phyloP scores from a whole-genome alignment of 495 filamentous ascomycete genomes.

The Cercophora newfieldiana region DNA sequence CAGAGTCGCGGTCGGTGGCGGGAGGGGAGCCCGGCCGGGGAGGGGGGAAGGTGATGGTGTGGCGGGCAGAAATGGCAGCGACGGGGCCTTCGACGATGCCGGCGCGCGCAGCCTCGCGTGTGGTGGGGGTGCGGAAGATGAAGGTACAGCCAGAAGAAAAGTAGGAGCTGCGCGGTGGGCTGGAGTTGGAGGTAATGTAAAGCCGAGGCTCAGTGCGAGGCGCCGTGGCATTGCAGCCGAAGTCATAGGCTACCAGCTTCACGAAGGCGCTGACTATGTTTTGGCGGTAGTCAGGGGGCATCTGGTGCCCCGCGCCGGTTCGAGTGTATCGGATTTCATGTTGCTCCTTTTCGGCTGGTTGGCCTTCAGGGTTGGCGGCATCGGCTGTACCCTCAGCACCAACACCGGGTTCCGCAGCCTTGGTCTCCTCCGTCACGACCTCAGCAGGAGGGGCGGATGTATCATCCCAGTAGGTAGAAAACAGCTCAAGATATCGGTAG shows the following conservation, averaged over 20 bases:
- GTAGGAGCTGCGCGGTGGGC: slow-evolving; percentile 44
- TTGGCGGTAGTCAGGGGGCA: slow-evolving; percentile 74
- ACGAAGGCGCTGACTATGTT: slow-evolving; percentile 70
- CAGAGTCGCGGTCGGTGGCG: slow-evolving; percentile 44
- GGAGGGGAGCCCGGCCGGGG: slow-evolving; percentile 13
- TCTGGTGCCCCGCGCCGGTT: slow-evolving; percentile 62
- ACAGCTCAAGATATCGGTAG: slow-evolving; percentile 54
- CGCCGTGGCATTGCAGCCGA: slow-evolving; percentile 68
- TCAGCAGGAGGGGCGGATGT: slow-evolving; percentile 39
- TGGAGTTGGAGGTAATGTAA: slow-evolving; percentile 54
- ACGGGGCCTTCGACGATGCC: slow-evolving; percentile 78
- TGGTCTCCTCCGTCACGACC: slow-evolving; percentile 20
- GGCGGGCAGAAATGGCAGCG: slow-evolving; percentile 59
- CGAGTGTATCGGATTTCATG: slow-evolving; percentile 41
- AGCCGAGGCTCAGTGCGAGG: slow-evolving; percentile 65
- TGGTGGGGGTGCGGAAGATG: slow-evolving; percentile 66
- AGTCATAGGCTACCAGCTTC: slow-evolving; percentile 78
- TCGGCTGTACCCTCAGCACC: not conserved
- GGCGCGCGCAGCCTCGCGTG: slow-evolving; percentile 66
- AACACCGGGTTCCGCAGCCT: slow-evolving; percentile 4
- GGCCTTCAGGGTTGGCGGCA: slow-evolving; percentile 12
- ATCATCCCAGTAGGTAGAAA: slow-evolving; percentile 55
- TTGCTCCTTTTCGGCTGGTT: slow-evolving; percentile 6
- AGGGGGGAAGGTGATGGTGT: slow-evolving; percentile 50
- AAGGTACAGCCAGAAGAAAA: slow-evolving; percentile 55